Conservation (phyloP, 2,329 filamentous ascomycete species). For the Chaetothyriales sp. region DNA sequence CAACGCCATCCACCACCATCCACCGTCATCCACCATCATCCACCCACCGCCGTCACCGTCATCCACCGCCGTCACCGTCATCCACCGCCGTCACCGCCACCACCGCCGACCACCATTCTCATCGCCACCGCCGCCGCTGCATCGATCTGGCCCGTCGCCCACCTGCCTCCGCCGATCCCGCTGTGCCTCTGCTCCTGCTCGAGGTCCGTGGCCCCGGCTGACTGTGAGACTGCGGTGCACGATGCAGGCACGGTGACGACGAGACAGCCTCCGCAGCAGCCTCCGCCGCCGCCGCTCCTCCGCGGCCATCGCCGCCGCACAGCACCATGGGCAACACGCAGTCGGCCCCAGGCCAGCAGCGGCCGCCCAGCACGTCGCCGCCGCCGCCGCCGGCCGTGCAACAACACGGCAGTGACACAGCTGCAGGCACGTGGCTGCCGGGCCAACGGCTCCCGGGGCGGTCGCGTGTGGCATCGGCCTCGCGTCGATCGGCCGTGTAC, state of each 20-base stretch:
- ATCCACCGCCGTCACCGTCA: no score
- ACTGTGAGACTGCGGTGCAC: background rate
- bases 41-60: no score
- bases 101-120: background rate
- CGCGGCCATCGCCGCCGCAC: background rate
- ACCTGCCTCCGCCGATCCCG: background rate
- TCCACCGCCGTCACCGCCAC: no score
- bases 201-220: background rate
- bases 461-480: background rate
- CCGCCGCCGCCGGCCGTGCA: background rate
- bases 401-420: background rate
- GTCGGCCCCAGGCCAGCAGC: background rate
- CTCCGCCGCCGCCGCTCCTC: background rate
- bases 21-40: background rate
- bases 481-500: background rate
- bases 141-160: background rate
- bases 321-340: slow-evolving; percentile 3
- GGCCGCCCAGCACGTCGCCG: background rate
- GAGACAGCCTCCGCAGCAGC: background rate
- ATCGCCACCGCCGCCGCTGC: background rate
- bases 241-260: background rate
- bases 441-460: background rate
- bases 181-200: no score
- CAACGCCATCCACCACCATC: background rate
- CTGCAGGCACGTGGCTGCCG: background rate